Percentiles rank a stretch among this genome's conserved stretches.
These are phyloP conservation scores for Tricholoma matsutake DNA, from an alignment of 768 basidiomycete species.

Conservation along the genomic window DNA sequence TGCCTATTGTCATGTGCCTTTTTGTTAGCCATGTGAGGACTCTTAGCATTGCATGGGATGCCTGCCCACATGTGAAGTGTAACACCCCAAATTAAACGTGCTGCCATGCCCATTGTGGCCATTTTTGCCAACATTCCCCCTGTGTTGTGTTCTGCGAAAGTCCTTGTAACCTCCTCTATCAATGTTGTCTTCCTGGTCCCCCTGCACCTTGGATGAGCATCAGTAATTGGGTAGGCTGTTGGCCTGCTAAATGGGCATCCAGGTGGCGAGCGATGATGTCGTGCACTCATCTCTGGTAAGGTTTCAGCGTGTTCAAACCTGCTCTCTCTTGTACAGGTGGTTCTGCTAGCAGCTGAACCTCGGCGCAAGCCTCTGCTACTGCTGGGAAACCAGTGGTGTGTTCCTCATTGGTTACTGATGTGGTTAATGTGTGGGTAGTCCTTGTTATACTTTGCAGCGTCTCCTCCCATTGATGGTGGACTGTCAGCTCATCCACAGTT, in stretches of 20 bases:
- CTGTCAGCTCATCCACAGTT: background rate
- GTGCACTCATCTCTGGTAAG: background rate
- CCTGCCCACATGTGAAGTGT: constrained; percentile 32
- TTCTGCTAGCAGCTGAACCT: background rate
- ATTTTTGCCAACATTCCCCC: no score
- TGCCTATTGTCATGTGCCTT: constrained; percentile 5
- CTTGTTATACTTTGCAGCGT: background rate
- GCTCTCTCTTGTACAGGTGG: background rate
- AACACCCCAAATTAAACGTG: constrained; percentile 34
- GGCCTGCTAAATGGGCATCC: background rate
- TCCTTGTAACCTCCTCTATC: no score
- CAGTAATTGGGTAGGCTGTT: constrained; percentile 25
- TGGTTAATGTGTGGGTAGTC: no score
- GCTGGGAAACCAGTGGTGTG: no score
- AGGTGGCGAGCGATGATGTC: background rate
- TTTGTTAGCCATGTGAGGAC: background rate
- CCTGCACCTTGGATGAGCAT: constrained; percentile 42
- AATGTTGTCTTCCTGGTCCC: constrained; percentile 43
- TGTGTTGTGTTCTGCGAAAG: no score
- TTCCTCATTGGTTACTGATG: no score
- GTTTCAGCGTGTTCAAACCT: background rate
- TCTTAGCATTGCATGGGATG: constrained; percentile 12
- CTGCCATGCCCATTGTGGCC: no score
- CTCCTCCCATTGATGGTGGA: background rate
- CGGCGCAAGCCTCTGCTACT: background rate